Evolutionary conservation across 202 grass and related monocot genomes (phyloP).

Genomic region (Panicum hallii): DNA sequence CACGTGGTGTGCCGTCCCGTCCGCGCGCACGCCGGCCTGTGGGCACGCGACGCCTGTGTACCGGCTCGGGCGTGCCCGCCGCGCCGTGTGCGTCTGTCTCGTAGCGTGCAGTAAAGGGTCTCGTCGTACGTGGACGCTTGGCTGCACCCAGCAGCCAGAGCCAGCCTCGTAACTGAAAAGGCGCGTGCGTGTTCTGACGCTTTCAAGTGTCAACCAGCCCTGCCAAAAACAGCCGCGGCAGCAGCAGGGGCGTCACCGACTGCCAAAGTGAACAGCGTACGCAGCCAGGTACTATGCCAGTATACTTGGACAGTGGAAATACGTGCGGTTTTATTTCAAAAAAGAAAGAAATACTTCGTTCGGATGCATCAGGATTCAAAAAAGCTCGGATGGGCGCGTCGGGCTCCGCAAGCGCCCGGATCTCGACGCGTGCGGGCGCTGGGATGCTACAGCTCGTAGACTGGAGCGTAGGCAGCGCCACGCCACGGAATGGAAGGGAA

Average conservation of each 20-base stretch:
- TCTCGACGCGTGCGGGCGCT: not conserved
- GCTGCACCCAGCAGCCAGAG: too few species aligned
- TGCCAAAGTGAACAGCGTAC: not conserved
- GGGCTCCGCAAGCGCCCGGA: not conserved
- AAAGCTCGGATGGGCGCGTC: too few species aligned
- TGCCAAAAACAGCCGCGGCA: not conserved
- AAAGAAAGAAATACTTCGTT: too few species aligned
- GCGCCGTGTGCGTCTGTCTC: not conserved
- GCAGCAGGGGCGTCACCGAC: not conserved
- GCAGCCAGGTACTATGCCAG: too few species aligned
- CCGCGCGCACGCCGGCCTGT: too few species aligned
- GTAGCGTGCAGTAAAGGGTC: not conserved
- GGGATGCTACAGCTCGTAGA: not conserved
- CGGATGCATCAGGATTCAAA: not conserved
- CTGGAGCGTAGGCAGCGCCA: not conserved
- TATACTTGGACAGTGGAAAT: too few species aligned
- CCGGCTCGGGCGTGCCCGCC: too few species aligned
- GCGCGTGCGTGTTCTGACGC: not conserved
- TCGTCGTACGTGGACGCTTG: not conserved
- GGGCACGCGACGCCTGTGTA: too few species aligned
- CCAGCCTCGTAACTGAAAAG: not conserved
- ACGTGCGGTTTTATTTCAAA: too few species aligned
- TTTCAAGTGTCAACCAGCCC: not conserved
- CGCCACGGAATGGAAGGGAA: conserved; percentile 19
- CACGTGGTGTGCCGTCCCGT: too few species aligned